Conservation (phyloP, 2,329 filamentous ascomycete genomes). For the Talaromyces sp. region DNA sequence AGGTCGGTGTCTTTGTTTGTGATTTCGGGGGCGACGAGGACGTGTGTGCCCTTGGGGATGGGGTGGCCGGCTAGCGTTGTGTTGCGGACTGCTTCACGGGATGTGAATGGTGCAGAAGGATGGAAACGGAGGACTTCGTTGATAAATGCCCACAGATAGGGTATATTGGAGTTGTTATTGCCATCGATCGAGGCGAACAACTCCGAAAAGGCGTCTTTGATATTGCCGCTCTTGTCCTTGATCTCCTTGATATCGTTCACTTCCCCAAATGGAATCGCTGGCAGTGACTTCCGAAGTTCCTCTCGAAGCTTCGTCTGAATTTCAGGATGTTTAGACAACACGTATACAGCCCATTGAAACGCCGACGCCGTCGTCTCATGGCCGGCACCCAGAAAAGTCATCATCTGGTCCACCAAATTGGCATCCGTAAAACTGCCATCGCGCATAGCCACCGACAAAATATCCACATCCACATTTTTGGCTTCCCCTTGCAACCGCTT, state of each 20-base stretch:
- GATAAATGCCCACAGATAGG: slow-evolving; percentile 77
- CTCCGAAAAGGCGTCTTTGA: not conserved
- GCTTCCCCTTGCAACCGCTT: slow-evolving; percentile 50
- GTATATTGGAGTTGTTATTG: slow-evolving; percentile 58
- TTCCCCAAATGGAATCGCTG: slow-evolving; percentile 41
- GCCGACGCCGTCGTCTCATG: slow-evolving; percentile 77
- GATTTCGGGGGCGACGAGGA: slow-evolving; percentile 65
- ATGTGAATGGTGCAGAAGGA: slow-evolving; percentile 68
- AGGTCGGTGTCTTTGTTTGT: slow-evolving; percentile 67
- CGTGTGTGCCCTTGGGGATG: slow-evolving; percentile 67
- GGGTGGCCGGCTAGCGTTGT: slow-evolving; percentile 64
- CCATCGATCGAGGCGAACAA: slow-evolving; percentile 7
- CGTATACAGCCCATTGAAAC: slow-evolving; percentile 72
- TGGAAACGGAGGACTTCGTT: slow-evolving; percentile 74
- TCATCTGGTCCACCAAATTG: slow-evolving; percentile 81
- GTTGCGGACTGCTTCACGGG: slow-evolving; percentile 64
- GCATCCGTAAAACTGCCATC: slow-evolving; percentile 75
- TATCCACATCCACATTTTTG: slow-evolving; percentile 56
- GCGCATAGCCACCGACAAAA: slow-evolving; percentile 75
- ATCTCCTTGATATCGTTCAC: slow-evolving; percentile 55
- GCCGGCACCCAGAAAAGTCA: slow-evolving; percentile 82
- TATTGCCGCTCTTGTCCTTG: slow-evolving; percentile 46
- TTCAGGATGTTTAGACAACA: slow-evolving; percentile 64
- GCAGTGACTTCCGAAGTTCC: slow-evolving; percentile 65
- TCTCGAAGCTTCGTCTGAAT: slow-evolving; percentile 65